Conservation (phyloP, 73 alveolate species). For the Paramecium tetraurelia region DNA sequence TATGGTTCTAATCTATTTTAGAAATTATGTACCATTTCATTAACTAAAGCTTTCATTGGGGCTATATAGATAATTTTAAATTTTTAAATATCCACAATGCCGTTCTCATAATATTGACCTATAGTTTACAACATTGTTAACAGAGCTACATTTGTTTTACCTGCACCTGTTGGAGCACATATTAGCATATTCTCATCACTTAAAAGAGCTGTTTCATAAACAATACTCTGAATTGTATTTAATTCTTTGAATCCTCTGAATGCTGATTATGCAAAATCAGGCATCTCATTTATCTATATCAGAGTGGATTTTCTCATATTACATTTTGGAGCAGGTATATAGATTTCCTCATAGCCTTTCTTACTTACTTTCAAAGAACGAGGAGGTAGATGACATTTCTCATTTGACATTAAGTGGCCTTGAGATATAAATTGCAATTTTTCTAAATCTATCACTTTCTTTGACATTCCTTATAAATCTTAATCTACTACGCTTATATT, state of each 20-base stretch:
- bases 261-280: slow-evolving; percentile 90
- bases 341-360: slow-evolving; percentile 94
- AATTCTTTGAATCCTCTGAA: slow-evolving; percentile 81
- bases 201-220: slow-evolving; percentile 82
- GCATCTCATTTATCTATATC: slow-evolving; percentile 76
- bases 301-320: slow-evolving; percentile 59
- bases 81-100: slow-evolving; percentile 80
- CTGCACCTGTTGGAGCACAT: slow-evolving; percentile 99
- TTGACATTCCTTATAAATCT: slow-evolving; percentile 22
- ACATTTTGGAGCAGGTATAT: slow-evolving; percentile 83
- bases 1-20: slow-evolving; percentile 82
- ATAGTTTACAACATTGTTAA: slow-evolving; percentile 84
- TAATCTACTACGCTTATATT: slow-evolving; percentile 29
- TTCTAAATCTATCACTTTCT: slow-evolving; percentile 81
- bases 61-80: slow-evolving; percentile 98
- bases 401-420: slow-evolving; percentile 82
- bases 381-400: slow-evolving; percentile 82
- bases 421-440: slow-evolving; percentile 71
- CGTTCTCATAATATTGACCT: slow-evolving; percentile 78
- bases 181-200: slow-evolving; percentile 92
- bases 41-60: slow-evolving; percentile 98
- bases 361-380: slow-evolving; percentile 77
- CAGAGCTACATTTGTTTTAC: slow-evolving; percentile 95
- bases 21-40: slow-evolving; percentile 93
- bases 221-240: slow-evolving; percentile 77